phyloP scores from a whole-genome alignment of 805 yeast genomes.

The Metschnikowia proteae region DNA sequence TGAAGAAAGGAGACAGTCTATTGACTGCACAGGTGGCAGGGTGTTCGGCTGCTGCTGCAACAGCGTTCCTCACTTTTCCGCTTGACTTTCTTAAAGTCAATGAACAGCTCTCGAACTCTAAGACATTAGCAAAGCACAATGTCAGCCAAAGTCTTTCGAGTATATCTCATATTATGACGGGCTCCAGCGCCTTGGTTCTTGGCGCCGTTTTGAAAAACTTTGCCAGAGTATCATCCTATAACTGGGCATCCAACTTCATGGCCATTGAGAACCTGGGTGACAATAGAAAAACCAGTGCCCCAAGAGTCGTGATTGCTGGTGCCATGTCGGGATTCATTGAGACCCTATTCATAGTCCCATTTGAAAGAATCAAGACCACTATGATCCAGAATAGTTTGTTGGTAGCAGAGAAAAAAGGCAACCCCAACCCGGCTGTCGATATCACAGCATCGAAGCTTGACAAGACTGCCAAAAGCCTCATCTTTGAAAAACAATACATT shows the following conservation, averaged over 20 bases:
- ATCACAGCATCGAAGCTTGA: slow-evolving; percentile 26
- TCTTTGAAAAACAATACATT: slow-evolving; percentile 32
- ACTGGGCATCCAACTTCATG: slow-evolving; percentile 67
- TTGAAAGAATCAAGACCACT: slow-evolving; percentile 78
- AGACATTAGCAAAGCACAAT: slow-evolving; percentile 32
- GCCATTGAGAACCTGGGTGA: slow-evolving; percentile 42
- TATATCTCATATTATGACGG: slow-evolving; percentile 42
- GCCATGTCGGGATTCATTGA: slow-evolving; percentile 79
- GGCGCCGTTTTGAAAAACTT: slow-evolving; percentile 74
- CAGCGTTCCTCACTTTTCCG: slow-evolving; percentile 65
- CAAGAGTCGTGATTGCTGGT: slow-evolving; percentile 81
- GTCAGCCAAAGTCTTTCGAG: slow-evolving; percentile 33
- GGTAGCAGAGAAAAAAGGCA: slow-evolving; percentile 20
- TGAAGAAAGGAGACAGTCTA: slow-evolving; percentile 31
- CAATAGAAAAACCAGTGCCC: slow-evolving; percentile 65
- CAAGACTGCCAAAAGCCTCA: slow-evolving; percentile 22
- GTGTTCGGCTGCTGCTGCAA: slow-evolving; percentile 57
- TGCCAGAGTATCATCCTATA: slow-evolving; percentile 70
- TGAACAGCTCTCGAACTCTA: slow-evolving; percentile 51
- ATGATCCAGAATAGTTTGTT: slow-evolving; percentile 65
- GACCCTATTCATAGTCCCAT: slow-evolving; percentile 81
- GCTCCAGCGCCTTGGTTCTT: slow-evolving; percentile 70
- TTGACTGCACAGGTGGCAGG: slow-evolving; percentile 60
- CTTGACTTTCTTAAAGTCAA: slow-evolving; percentile 68
- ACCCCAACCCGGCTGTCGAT: slow-evolving; percentile 21